These are phyloP conservation scores for Camelina hispida DNA, from an alignment of 345 rosid species.

Conservation along the genomic window DNA sequence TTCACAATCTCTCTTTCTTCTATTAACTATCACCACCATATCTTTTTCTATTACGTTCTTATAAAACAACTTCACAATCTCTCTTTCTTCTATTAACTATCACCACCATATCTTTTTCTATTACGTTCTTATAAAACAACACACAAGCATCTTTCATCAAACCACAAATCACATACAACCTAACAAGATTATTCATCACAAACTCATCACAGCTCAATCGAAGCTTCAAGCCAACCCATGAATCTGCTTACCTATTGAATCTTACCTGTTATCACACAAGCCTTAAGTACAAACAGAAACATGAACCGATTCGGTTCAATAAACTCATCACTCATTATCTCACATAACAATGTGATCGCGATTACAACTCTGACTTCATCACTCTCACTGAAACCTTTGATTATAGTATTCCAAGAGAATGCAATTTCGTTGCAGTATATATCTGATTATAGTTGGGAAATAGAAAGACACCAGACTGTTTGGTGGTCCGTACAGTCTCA, in stretches of 20 bases:
- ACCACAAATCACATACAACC: constrained; percentile 71
- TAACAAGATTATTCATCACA: constrained; percentile 66
- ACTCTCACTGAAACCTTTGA: constrained; percentile 62
- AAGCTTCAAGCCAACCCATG: constrained; percentile 61
- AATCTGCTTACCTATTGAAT: constrained; percentile 63
- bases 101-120: constrained; percentile 47
- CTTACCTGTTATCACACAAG: constrained; percentile 56
- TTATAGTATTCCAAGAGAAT: constrained; percentile 83
- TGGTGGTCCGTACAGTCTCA: too few species aligned
- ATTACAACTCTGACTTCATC: constrained; percentile 40
- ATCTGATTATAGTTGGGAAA: constrained; percentile 38
- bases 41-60: constrained; percentile 39
- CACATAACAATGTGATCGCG: constrained; percentile 49
- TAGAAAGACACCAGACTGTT: too few species aligned
- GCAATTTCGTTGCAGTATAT: constrained; percentile 63
- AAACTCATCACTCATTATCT: constrained; percentile 51
- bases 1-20: neutral
- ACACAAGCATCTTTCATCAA: constrained; percentile 55
- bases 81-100: too few species aligned
- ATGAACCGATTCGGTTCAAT: constrained; percentile 47
- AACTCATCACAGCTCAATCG: constrained; percentile 63
- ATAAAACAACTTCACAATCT: constrained; percentile 46
- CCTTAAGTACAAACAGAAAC: constrained; percentile 66
- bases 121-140: constrained; percentile 48
- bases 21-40: constrained; percentile 42